Percentiles rank a stretch among this genome's conserved stretches.
Conservation (phyloP, 257 asterid species). For the Avicennia marina region DNA sequence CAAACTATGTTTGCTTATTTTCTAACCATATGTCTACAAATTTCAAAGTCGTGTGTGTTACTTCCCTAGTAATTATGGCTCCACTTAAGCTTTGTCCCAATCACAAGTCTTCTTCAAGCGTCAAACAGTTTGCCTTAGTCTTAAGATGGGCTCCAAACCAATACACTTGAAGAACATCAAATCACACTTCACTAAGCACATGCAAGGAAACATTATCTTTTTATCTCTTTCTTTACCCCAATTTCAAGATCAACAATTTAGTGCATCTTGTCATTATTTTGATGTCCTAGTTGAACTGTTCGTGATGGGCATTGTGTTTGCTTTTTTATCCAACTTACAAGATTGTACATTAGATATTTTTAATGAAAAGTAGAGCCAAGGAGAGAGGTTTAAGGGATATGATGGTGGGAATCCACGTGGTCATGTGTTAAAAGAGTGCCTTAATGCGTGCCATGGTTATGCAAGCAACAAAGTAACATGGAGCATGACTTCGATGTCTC, state of each 20-base stretch:
- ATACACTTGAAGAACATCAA: constrained; percentile 22
- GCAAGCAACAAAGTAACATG: not conserved
- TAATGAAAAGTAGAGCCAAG: constrained; percentile 4
- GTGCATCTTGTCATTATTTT: constrained; percentile 15
- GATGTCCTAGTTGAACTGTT: constrained; percentile 20
- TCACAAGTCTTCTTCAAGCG: constrained; percentile 33
- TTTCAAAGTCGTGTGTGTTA: constrained; percentile 10
- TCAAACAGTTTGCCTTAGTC: not conserved
- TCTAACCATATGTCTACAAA: not conserved
- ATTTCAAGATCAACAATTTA: constrained; percentile 14
- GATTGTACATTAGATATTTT: constrained; percentile 3
- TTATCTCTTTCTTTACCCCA: constrained; percentile 18
- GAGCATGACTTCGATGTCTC: no score
- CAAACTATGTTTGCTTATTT: not conserved
- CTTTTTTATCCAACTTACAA: constrained; percentile 21
- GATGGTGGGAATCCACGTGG: constrained; percentile 19
- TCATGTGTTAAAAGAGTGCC: constrained; percentile 4
- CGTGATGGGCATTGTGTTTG: constrained; percentile 22
- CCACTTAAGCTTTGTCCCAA: constrained; percentile 33
- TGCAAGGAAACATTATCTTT: constrained; percentile 17
- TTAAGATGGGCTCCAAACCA: not conserved
- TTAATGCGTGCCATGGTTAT: not conserved
- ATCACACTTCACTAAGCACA: constrained; percentile 37
- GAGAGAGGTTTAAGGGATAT: constrained; percentile 2
- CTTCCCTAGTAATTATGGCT: constrained; percentile 32